Conservation (phyloP, 2,329 filamentous ascomycete genomes). For the Tolypocladium amazonense region DNA sequence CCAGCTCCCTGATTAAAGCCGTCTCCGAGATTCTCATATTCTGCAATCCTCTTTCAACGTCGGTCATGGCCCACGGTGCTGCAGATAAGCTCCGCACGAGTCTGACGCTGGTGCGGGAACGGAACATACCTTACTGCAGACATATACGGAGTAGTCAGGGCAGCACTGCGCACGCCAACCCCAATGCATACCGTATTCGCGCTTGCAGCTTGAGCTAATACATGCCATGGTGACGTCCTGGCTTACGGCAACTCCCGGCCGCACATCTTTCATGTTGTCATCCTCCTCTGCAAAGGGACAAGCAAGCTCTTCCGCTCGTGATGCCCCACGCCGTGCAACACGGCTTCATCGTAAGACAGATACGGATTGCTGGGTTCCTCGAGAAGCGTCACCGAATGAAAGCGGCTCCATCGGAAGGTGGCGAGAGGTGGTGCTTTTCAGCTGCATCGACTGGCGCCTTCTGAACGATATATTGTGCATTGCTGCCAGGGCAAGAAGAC, state of each 20-base stretch:
- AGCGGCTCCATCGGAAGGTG: background rate
- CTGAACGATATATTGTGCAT: background rate
- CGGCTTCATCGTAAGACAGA: background rate
- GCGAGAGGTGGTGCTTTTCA: background rate
- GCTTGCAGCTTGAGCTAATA: background rate
- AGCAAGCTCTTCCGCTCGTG: background rate
- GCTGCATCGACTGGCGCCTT: background rate
- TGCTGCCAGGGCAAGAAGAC: background rate
- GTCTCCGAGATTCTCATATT: too few relatives aligned
- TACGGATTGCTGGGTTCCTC: background rate
- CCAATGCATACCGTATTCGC: background rate
- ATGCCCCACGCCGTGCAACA: constrained; percentile 1
- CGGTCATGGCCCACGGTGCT: too few relatives aligned
- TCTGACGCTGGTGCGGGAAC: background rate
- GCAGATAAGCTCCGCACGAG: background rate
- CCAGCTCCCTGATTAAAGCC: background rate
- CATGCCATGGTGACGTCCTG: background rate
- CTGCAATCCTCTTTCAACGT: too few relatives aligned
- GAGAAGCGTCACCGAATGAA: background rate
- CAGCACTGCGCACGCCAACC: background rate
- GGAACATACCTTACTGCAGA: too few relatives aligned
- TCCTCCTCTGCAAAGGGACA: background rate
- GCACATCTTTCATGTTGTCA: background rate
- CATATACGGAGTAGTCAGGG: background rate
- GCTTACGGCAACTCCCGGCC: background rate